These are phyloP conservation scores for Lactarius psammicola DNA, from an alignment of 768 basidiomycete genomes.

Conservation along the genomic window DNA sequence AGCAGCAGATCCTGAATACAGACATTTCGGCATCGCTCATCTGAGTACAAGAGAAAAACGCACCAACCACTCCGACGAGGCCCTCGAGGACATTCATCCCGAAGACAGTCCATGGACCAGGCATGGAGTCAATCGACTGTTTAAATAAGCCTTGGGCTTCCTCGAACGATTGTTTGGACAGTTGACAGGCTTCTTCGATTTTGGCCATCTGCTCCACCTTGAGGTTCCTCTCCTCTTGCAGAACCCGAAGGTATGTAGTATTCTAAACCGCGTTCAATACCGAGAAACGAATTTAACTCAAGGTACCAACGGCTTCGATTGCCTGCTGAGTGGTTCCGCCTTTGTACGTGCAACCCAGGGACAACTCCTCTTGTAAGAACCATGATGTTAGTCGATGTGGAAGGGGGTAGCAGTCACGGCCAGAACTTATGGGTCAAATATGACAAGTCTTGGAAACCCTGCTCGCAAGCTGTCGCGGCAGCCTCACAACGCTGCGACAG, in stretches of 20 bases:
- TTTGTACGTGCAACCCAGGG: slow-evolving; percentile 6
- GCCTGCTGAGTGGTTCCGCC: slow-evolving; percentile 1
- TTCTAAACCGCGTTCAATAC: neutral
- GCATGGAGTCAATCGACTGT: slow-evolving; percentile 1
- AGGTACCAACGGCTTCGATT: neutral
- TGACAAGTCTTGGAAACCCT: slow-evolving; percentile 6
- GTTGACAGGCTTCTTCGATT: slow-evolving; percentile 1
- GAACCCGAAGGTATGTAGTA: neutral
- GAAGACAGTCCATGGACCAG: neutral
- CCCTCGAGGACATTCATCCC: slow-evolving; percentile 9
- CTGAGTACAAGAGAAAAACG: neutral
- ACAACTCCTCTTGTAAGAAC: neutral
- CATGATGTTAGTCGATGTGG: neutral
- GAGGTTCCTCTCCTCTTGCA: neutral
- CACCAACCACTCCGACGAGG: slow-evolving; percentile 3
- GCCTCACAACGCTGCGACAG: slow-evolving; percentile 2
- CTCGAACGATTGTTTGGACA: slow-evolving; percentile 5
- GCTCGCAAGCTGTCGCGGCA: slow-evolving; percentile 1
- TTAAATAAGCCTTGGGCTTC: neutral
- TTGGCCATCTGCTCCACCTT: neutral
- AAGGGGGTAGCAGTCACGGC: too few species aligned
- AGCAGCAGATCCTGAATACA: neutral
- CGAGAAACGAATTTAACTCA: neutral
- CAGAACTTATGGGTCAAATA: neutral
- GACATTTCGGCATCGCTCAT: neutral